Evolutionary conservation across 2,329 filamentous ascomycete species (phyloP), one percentile per base, ranked within the genome.

Genomic region (Dothideomycetidae sp.): DNA sequence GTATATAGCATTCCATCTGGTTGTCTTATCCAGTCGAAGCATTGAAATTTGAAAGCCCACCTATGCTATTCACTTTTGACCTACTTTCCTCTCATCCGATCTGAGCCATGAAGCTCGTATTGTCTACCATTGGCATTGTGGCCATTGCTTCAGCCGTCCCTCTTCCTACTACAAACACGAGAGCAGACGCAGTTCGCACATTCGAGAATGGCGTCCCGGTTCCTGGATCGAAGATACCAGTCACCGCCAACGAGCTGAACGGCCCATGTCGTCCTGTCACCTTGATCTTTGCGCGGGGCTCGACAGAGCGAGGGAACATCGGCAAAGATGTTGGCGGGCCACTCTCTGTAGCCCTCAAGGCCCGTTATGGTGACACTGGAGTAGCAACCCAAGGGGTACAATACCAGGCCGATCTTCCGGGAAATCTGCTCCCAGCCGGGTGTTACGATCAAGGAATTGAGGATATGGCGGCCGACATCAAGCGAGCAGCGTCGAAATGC

Each of bases 201-300:
- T n/a, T n/a, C n/a, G n/a, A n/a, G n/a, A n/a, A n/a, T n/a, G n/a
- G n/a, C n/a, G n/a, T n/a, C n/a, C n/a, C n/a, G n/a, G n/a, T n/a
- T n/a, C n/a, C n/a, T n/a, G n/a, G n/a, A n/a, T n/a, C n/a, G n/a
- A n/a, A n/a, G n/a, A n/a, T n/a, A 31, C 29, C 15, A 31, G 12
- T 23, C 11, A 47, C 43, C 36, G 42, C 43, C 17, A 45, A 42
- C 39, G 45, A 47, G 28, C 29, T 47, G 12, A 35, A 38, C 21
- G 45, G 44, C 13, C 39, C 39, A 10, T 67, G 64, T 52, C 61
- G 60, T 31, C 48, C 57, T 18, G 60, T 68, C 43, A 71, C 68
- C 3, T 53, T 72, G 35, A 62, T 73, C 43, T 73, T 67, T 42
- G 69, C 69, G 11, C 63, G 70, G n/a, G 69, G 70, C 5, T 71